These are phyloP conservation scores for Penicillium crustosum DNA, from an alignment of 2,329 filamentous ascomycete genomes.

Conservation along the genomic window DNA sequence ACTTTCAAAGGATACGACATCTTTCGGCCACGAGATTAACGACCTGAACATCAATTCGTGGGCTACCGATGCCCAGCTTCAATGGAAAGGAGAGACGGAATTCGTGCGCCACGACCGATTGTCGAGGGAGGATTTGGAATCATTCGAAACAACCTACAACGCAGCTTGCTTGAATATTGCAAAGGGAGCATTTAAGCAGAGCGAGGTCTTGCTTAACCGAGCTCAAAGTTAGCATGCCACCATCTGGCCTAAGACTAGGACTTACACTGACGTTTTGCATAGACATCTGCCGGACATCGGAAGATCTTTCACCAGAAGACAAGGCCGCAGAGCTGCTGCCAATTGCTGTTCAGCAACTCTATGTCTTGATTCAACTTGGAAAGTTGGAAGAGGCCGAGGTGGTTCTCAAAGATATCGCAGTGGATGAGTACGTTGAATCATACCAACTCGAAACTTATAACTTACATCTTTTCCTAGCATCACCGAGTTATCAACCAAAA, in stretches of 20 bases:
- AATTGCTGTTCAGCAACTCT: constrained; percentile 62
- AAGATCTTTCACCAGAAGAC: constrained; percentile 60
- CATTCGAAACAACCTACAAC: constrained; percentile 66
- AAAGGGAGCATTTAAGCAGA: constrained; percentile 58
- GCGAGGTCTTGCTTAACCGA: constrained; percentile 58
- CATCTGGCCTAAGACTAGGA: background rate
- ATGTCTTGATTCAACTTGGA: constrained; percentile 56
- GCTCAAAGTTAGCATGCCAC: constrained; percentile 49
- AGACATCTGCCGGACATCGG: constrained; percentile 60
- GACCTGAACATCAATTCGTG: constrained; percentile 63
- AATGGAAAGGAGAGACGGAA: constrained; percentile 58
- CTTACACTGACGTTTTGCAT: constrained; percentile 6
- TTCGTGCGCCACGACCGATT: constrained; percentile 54
- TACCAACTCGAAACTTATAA: background rate
- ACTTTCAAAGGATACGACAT: constrained; percentile 44
- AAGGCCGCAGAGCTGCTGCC: constrained; percentile 60
- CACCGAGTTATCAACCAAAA: constrained; percentile 57
- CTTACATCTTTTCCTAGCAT: constrained; percentile 43
- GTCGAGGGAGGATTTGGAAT: constrained; percentile 59
- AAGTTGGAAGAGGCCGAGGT: constrained; percentile 57
- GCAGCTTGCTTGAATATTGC: constrained; percentile 64
- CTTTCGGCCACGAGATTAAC: constrained; percentile 53
- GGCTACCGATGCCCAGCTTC: constrained; percentile 61
- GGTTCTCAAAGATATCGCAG: constrained; percentile 52
- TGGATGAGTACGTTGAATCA: constrained; percentile 47